Evolutionary conservation across 139 green algal genomes (phyloP), one percentile per base, ranked within the genome.

Genomic region (Closterium sp.): DNA sequence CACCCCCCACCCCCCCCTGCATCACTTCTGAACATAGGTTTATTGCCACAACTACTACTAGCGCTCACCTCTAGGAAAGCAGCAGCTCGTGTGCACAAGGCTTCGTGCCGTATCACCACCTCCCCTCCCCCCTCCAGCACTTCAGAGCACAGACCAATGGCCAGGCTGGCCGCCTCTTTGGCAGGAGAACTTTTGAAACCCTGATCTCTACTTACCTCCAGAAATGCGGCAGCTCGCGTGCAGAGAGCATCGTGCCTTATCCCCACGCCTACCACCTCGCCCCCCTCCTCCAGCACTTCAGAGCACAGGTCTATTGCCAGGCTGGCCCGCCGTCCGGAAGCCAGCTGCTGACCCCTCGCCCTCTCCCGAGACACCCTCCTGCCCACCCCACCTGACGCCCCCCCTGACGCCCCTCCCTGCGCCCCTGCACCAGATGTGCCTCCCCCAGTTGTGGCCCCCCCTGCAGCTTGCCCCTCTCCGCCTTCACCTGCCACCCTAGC

Each of bases 241-340:
- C 90, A 92, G 23, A 92, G 90, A 31, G 30, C 91, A 21, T 92
- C 90, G 64, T 92, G 90, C 32, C 84, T 30, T 21, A 92, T 30
- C 25, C 86, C 86, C 34, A n/a, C 32, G 3, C 86, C 84, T 7
- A 76, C n/a, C 55, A 91, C 87, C 21, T 91, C 33, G 5, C 38
- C 88, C 30, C 69, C 25, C 35, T 87, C 89, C 23, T 91, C 36
- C 36, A 91, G 28, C 34, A 91, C 32, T 1, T 90, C 89, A 31
- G 23, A 33, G 84, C 89, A 91, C 25, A 35, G 31, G 69, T 91
- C 87, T 31, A 86, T 91, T 4, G 87, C 87, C 33, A 76, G 55
- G 55, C 55, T 76, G 55, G 55, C 55, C 55, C 55, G 55, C 55
- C 55, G 55, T 19, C 55, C 55, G 9, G 55, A 76, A 3, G 55